Conservation (phyloP, 768 basidiomycete genomes). For the button mushroom (Agaricus bisporus) region DNA sequence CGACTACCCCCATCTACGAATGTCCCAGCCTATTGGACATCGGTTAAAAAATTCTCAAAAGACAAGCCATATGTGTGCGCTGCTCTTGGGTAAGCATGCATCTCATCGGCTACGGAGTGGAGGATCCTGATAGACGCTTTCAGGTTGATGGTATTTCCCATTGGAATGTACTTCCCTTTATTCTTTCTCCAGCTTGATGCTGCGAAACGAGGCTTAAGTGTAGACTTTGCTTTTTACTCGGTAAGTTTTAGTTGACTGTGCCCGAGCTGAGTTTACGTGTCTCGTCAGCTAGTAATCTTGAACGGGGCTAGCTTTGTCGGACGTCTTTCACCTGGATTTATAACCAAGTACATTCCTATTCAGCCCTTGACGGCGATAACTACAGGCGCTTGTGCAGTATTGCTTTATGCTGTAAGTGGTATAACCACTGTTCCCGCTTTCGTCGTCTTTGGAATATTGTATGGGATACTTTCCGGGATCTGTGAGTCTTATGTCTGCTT, state of each 20-base stretch:
- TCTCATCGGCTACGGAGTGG: background rate
- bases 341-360: slow-evolving; percentile 13
- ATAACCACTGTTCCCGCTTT: slow-evolving; percentile 23
- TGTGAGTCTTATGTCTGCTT: slow-evolving; percentile 9
- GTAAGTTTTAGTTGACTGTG: slow-evolving; percentile 16
- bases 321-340: slow-evolving; percentile 13
- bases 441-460: slow-evolving; percentile 31
- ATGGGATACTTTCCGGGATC: slow-evolving; percentile 27
- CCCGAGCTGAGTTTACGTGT: background rate
- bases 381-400: slow-evolving; percentile 10
- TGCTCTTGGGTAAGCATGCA: slow-evolving; percentile 7
- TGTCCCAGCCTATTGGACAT: background rate
- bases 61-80: slow-evolving; percentile 8
- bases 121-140: background rate
- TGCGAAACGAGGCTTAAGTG: slow-evolving; percentile 22
- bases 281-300: slow-evolving; percentile 16
- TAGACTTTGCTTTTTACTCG: slow-evolving; percentile 33
- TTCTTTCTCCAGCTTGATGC: slow-evolving; percentile 38
- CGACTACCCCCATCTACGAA: slow-evolving; percentile 8
- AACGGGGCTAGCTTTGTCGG: slow-evolving; percentile 17
- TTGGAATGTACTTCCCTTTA: slow-evolving; percentile 26
- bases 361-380: slow-evolving; percentile 13
- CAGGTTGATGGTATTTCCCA: slow-evolving; percentile 17
- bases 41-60: background rate
- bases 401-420: slow-evolving; percentile 31